phyloP scores from a whole-genome alignment of 2,329 filamentous ascomycete genomes.

The Ramularia collo-cygni region DNA sequence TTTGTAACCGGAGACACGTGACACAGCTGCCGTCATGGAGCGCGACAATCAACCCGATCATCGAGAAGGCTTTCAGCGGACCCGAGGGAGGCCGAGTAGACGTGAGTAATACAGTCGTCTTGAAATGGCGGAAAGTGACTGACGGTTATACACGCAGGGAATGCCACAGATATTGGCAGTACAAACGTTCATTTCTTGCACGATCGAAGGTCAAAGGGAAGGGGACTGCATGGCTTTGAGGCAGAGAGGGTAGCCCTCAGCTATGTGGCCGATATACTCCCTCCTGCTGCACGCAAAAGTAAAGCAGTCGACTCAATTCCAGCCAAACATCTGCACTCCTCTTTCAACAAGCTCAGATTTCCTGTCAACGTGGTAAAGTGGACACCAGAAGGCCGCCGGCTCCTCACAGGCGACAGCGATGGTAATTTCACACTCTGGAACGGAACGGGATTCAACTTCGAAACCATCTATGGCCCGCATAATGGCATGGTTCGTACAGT shows the following conservation, averaged over 20 bases:
- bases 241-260: conserved; percentile 77
- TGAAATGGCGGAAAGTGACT: too few species aligned
- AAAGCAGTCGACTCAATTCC: conserved; percentile 81
- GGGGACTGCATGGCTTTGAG: conserved; percentile 64
- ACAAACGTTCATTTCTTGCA: conserved; percentile 69
- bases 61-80: conserved; percentile 20
- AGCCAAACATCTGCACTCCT: conserved; percentile 95
- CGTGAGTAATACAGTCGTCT: conserved; percentile 16
- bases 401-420: conserved; percentile 90
- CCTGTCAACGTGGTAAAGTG: conserved; percentile 95
- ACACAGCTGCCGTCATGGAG: conserved; percentile 21
- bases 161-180: conserved; percentile 31
- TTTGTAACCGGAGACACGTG: not conserved
- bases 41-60: conserved; percentile 16
- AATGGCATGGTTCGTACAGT: conserved; percentile 78
- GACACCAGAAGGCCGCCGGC: conserved; percentile 88
- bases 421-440: conserved; percentile 99
- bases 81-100: conserved; percentile 21
- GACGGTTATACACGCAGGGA: too few species aligned
- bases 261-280: conserved; percentile 88
- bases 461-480: conserved; percentile 98
- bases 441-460: conserved; percentile 97
- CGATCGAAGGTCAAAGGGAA: conserved; percentile 69
- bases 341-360: conserved; percentile 95
- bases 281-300: conserved; percentile 67